phyloP scores from a whole-genome alignment of 2,329 filamentous ascomycete genomes.

The Ilyonectria robusta region DNA sequence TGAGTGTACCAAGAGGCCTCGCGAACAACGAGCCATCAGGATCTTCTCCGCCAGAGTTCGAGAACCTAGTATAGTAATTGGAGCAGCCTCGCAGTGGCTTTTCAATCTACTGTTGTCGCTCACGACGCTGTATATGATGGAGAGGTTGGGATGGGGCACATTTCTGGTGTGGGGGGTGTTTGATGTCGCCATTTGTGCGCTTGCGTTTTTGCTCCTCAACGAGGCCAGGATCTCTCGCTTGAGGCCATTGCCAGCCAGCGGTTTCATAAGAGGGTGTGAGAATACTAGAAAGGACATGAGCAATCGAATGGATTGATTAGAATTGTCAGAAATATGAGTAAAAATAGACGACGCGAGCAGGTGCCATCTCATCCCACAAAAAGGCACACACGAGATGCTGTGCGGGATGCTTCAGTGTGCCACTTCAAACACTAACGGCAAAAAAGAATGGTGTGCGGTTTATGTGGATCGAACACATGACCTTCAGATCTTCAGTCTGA shows the following conservation, averaged over 20 bases:
- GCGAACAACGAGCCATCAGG: constrained; percentile 53
- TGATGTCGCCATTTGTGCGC: constrained; percentile 71
- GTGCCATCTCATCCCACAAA: neutral
- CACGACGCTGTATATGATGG: constrained; percentile 65
- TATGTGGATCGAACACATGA: constrained; percentile 51
- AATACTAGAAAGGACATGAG: neutral
- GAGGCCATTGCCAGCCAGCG: constrained; percentile 63
- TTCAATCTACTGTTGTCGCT: constrained; percentile 74
- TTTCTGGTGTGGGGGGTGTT: constrained; percentile 75
- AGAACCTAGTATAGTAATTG: constrained; percentile 73
- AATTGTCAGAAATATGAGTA: neutral
- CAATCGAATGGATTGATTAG: neutral
- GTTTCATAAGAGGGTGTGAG: constrained; percentile 13
- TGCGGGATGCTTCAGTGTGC: neutral
- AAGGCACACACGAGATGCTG: neutral
- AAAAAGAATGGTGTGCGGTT: constrained; percentile 44
- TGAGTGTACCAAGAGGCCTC: too few relatives aligned
- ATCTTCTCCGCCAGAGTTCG: constrained; percentile 74
- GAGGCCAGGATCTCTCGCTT: constrained; percentile 72
- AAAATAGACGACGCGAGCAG: neutral
- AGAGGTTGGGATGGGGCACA: constrained; percentile 64
- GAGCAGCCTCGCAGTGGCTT: constrained; percentile 75
- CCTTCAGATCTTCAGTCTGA: constrained; percentile 49
- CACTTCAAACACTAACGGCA: neutral
- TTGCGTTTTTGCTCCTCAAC: constrained; percentile 73